phyloP scores from a whole-genome alignment of 768 basidiomycete genomes.

The Leccinum subgranulosum region DNA sequence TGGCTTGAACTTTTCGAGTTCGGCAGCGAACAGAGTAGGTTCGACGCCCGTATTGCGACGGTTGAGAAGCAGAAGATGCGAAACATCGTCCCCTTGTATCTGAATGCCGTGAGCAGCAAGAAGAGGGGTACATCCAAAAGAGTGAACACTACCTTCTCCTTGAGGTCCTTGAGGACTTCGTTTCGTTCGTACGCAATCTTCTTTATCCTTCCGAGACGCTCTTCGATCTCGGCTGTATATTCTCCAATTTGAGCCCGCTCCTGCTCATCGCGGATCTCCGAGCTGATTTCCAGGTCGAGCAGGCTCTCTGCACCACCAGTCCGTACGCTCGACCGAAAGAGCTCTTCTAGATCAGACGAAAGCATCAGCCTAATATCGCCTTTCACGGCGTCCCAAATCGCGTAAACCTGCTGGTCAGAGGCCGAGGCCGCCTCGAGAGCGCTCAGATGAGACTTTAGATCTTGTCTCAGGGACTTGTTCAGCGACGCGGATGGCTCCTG shows the following conservation, averaged over 20 bases:
- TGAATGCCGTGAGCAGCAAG: constrained; percentile 31
- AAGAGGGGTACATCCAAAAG: neutral
- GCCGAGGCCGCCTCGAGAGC: constrained; percentile 73
- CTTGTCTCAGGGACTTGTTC: constrained; percentile 69
- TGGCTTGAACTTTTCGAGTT: constrained; percentile 93
- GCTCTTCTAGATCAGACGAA: constrained; percentile 56
- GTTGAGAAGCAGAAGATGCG: constrained; percentile 88
- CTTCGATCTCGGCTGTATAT: constrained; percentile 73
- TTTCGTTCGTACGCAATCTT: constrained; percentile 83
- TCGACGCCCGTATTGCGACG: constrained; percentile 81
- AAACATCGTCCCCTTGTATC: constrained; percentile 96
- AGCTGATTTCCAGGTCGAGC: constrained; percentile 69
- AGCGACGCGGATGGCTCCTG: constrained; percentile 78
- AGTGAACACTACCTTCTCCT: constrained; percentile 72
- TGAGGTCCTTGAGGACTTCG: constrained; percentile 89
- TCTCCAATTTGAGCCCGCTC: constrained; percentile 66
- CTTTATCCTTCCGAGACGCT: constrained; percentile 69
- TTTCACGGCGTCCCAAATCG: constrained; percentile 68
- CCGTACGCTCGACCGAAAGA: constrained; percentile 55
- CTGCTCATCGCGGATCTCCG: constrained; percentile 58
- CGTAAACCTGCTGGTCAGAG: constrained; percentile 73
- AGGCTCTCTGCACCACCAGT: constrained; percentile 42
- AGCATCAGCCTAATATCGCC: constrained; percentile 63
- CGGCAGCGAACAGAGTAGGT: constrained; percentile 83
- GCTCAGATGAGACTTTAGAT: constrained; percentile 71